Evolutionary conservation across 108 stramenopile species (phyloP).

Genomic region (Conticribra guillardii): DNA sequence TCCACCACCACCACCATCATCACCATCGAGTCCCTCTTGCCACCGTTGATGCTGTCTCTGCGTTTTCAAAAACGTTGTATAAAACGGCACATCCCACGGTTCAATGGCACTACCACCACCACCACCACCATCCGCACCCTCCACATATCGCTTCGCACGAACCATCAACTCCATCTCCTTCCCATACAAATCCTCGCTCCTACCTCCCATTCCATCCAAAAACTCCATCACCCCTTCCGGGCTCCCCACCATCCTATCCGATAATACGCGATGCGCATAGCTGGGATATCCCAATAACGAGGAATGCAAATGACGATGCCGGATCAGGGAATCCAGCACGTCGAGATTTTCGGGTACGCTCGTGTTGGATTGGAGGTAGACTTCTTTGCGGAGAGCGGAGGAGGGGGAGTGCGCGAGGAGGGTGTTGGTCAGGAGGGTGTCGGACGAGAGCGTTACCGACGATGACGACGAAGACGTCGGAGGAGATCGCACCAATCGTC

Average conservation of each 20-base stretch:
- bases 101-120: constrained; percentile 44
- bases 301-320: constrained; percentile 71
- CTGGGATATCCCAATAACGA: constrained; percentile 65
- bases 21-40: constrained; percentile 51
- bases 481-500: constrained; percentile 21
- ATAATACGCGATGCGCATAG: constrained; percentile 75
- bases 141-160: constrained; percentile 64
- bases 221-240: constrained; percentile 59
- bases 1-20: too few species aligned
- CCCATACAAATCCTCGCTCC: constrained; percentile 32
- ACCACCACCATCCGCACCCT: constrained; percentile 34
- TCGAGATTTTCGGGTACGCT: constrained; percentile 73
- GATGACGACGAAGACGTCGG: background rate
- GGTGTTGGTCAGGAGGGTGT: constrained; percentile 70
- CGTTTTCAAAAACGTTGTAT: constrained; percentile 65
- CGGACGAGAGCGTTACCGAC: constrained; percentile 47
- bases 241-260: constrained; percentile 78
- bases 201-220: constrained; percentile 53
- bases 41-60: constrained; percentile 44
- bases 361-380: constrained; percentile 73
- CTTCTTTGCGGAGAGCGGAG: constrained; percentile 67
- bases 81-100: constrained; percentile 91
- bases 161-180: constrained; percentile 66
- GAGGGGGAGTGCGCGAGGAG: constrained; percentile 64
- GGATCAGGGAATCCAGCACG: constrained; percentile 72